Evolutionary conservation across 2,329 filamentous ascomycete species (phyloP).

Genomic region (Ustilaginoidea virens): DNA sequence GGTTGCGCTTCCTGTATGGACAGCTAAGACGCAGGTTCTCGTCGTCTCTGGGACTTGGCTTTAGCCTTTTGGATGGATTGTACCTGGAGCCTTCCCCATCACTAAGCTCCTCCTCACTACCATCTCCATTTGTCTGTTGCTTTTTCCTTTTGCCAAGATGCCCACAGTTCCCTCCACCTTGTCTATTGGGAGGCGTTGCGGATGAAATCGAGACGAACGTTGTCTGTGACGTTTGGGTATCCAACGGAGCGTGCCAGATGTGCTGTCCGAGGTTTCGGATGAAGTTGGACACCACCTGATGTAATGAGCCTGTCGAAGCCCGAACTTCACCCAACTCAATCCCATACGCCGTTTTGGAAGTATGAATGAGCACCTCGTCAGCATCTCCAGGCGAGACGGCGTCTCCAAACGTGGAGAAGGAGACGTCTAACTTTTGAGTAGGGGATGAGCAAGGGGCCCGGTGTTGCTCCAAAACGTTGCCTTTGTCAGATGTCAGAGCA

Average conservation of each 20-base stretch:
- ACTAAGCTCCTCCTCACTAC: slow-evolving; percentile 18
- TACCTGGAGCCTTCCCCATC: slow-evolving; percentile 18
- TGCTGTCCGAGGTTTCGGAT: slow-evolving; percentile 17
- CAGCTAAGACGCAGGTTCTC: slow-evolving; percentile 25
- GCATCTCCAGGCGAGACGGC: slow-evolving; percentile 18
- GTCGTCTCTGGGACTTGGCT: slow-evolving; percentile 18
- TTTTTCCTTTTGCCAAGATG: slow-evolving; percentile 23
- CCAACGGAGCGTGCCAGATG: slow-evolving; percentile 16
- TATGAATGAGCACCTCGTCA: slow-evolving; percentile 19
- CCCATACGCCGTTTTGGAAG: slow-evolving; percentile 22
- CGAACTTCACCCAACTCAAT: slow-evolving; percentile 19
- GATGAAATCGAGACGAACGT: slow-evolving; percentile 17
- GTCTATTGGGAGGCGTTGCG: slow-evolving; percentile 15
- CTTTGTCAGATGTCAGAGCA: slow-evolving; percentile 3
- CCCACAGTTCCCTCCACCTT: slow-evolving; percentile 9
- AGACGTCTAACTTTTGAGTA: slow-evolving; percentile 7
- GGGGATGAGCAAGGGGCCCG: slow-evolving; percentile 3
- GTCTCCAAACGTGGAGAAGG: slow-evolving; percentile 11
- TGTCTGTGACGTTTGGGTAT: slow-evolving; percentile 15
- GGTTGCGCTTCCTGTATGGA: slow-evolving; percentile 28
- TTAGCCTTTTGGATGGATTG: slow-evolving; percentile 14
- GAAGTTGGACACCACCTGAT: slow-evolving; percentile 17
- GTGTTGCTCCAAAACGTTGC: slow-evolving; percentile 6
- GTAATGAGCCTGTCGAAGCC: slow-evolving; percentile 13
- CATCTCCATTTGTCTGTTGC: slow-evolving; percentile 12